Percentiles rank a stretch among this genome's conserved stretches.
phyloP scores from a whole-genome alignment of 2,329 filamentous ascomycete species.

The Colletotrichum spinosum region DNA sequence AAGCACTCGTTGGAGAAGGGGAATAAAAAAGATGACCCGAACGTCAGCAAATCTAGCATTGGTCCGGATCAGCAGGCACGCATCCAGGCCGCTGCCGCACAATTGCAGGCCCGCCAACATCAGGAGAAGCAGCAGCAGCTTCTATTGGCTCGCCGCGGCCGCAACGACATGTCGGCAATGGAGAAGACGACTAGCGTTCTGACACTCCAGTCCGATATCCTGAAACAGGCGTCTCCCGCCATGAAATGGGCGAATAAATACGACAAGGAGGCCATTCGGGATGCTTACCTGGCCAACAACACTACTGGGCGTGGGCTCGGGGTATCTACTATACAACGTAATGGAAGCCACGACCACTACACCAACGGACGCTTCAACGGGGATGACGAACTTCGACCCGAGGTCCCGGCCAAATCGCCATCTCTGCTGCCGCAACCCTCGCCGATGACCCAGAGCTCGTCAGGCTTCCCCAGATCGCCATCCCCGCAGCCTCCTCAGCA shows the following conservation, averaged over 20 bases:
- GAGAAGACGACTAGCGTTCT: slow-evolving; percentile 90
- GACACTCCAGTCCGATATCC: slow-evolving; percentile 85
- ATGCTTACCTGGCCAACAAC: slow-evolving; percentile 83
- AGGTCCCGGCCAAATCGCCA: slow-evolving; percentile 56
- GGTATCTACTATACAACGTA: slow-evolving; percentile 57
- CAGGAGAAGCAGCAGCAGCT: slow-evolving; percentile 56
- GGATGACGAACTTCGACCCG: slow-evolving; percentile 48
- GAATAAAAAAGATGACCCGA: slow-evolving; percentile 56
- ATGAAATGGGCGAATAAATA: slow-evolving; percentile 98
- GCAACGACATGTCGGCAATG: slow-evolving; percentile 67
- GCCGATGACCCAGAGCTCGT: slow-evolving; percentile 41
- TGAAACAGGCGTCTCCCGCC: slow-evolving; percentile 89
- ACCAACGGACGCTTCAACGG: slow-evolving; percentile 49
- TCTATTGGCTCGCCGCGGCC: slow-evolving; percentile 59
- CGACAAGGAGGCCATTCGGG: slow-evolving; percentile 87
- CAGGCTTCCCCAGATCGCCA: slow-evolving; percentile 25
- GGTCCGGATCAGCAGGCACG: slow-evolving; percentile 91
- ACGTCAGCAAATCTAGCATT: slow-evolving; percentile 82
- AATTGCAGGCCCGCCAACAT: slow-evolving; percentile 79
- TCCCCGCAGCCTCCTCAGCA: slow-evolving; percentile 23
- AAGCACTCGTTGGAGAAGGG: slow-evolving; percentile 67
- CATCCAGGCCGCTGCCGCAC: slow-evolving; percentile 90
- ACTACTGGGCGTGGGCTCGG: slow-evolving; percentile 76
- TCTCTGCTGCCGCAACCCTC: slow-evolving; percentile 43
- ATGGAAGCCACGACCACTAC: slow-evolving; percentile 46